Base-by-base conservation (phyloP, 768 basidiomycete genomes). In the Boletus sp. region DNA sequence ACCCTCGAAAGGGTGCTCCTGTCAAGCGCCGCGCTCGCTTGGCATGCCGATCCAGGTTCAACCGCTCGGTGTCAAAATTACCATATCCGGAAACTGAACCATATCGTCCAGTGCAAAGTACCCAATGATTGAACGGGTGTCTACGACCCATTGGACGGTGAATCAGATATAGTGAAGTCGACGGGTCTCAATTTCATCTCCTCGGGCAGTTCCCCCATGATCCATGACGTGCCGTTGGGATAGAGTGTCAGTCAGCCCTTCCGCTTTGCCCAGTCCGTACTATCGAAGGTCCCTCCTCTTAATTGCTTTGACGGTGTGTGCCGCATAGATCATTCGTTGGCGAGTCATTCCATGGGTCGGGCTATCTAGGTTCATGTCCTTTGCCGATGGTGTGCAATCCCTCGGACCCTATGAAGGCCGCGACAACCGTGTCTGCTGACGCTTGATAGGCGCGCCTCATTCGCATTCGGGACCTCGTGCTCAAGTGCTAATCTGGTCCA, bases 21-120 rank as follows among this genome's bases (percentile, higher is more conserved):
- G 19, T 50, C 30, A 15, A 50, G 19, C 5, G 29, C 44, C 49
- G 39, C 42, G 40, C 23, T 32, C 10, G 1, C 29, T 53, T 34
- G 33, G 56, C 38, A 19, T 29, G 19, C 29, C n/a, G 29, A 41
- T 27, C 39, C 21, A 56, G 57, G 46, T 44, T 46, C 48, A 8
- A n/a, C 47, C 19, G 33, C 50, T 61, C 56, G 61, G 23, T 38
- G 29, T 47, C 56, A 38, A 53, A 39, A 14, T 43, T 61, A 13
- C 60, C 61, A 37, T 54, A 54, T 34, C 13, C 8, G 39, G 58
- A 30, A 53, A 37, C 23, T 33, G 25, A 47, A 37, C 17, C 44
- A 19, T 4, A 19, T 32, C 19, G n/a, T 21, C 19, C 19, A 30
- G 14, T 21, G 42, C 42, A 43, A 41, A 27, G 42, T n/a, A n/a